These are phyloP conservation scores for Curvularia hawaiiensis DNA, from an alignment of 2,329 filamentous ascomycete species.

Conservation along the genomic window DNA sequence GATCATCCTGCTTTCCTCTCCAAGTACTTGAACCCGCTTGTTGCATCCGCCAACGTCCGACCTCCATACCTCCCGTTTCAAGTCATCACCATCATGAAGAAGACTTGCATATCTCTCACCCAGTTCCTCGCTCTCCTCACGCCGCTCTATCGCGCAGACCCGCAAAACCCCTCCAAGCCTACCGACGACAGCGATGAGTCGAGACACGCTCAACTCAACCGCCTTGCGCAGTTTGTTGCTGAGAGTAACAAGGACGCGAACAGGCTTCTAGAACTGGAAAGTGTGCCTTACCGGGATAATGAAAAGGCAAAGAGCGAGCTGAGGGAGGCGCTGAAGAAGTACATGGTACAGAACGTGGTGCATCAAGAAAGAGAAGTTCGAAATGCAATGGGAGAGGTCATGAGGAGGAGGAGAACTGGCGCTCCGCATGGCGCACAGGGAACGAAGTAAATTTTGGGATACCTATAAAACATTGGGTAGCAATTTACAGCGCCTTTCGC, in stretches of 20 bases:
- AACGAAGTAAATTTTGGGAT: constrained; percentile 12
- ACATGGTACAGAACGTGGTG: constrained; percentile 80
- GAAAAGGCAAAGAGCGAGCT: constrained; percentile 64
- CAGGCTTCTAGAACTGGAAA: constrained; percentile 75
- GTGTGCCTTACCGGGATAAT: constrained; percentile 81
- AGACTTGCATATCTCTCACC: constrained; percentile 71
- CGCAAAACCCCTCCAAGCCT: constrained; percentile 24
- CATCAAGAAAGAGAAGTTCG: constrained; percentile 79
- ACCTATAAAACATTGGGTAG: not conserved
- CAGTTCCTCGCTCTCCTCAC: constrained; percentile 44
- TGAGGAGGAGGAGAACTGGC: constrained; percentile 66
- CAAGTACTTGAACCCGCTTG: constrained; percentile 55
- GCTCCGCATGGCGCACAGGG: constrained; percentile 63
- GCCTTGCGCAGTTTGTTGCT: constrained; percentile 65
- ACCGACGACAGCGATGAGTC: constrained; percentile 39
- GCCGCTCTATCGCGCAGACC: constrained; percentile 42
- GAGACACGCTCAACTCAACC: constrained; percentile 65
- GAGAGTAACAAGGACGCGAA: constrained; percentile 71
- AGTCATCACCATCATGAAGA: constrained; percentile 74
- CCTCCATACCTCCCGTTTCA: constrained; percentile 84
- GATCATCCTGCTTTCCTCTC: constrained; percentile 52
- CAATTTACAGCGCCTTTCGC: not conserved
- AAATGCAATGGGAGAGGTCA: constrained; percentile 72
- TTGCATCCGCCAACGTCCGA: constrained; percentile 51
- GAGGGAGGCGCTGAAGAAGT: constrained; percentile 77